Evolutionary conservation across 2,329 filamentous ascomycete genomes (phyloP).

Genomic region (Neonectria faginata): DNA sequence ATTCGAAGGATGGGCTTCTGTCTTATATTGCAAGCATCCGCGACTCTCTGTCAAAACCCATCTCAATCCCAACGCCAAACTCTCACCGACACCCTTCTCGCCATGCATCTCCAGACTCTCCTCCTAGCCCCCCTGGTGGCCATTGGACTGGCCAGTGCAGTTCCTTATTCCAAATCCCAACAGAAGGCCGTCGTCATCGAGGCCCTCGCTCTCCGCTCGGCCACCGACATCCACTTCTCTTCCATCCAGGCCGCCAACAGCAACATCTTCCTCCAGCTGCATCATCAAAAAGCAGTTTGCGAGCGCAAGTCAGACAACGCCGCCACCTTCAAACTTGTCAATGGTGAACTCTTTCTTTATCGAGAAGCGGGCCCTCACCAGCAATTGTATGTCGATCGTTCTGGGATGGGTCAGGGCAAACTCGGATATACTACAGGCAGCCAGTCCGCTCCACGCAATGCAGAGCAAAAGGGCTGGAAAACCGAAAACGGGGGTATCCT

Average conservation of each 20-base stretch:
- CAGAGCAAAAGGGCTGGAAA: constrained; percentile 61
- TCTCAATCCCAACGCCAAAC: background rate
- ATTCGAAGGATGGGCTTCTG: background rate
- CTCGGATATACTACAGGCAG: constrained; percentile 65
- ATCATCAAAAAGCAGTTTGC: constrained; percentile 63
- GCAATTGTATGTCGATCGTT: constrained; percentile 65
- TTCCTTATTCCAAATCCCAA: background rate
- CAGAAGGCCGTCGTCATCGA: constrained; percentile 55
- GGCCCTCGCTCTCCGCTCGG: constrained; percentile 63
- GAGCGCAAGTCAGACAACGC: constrained; percentile 51
- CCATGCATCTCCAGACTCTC: background rate
- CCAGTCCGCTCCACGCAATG: constrained; percentile 51
- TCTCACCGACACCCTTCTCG: background rate
- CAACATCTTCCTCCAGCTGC: constrained; percentile 58
- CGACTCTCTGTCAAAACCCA: background rate
- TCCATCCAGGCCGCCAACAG: constrained; percentile 57
- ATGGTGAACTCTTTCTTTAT: constrained; percentile 62
- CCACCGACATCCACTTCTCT: constrained; percentile 60
- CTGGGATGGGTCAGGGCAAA: constrained; percentile 68
- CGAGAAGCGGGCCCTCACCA: constrained; percentile 54
- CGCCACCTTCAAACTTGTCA: constrained; percentile 63
- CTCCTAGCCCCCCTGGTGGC: background rate
- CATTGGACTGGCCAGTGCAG: background rate
- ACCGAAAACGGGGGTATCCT: constrained; percentile 59
- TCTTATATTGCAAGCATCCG: background rate